These are phyloP conservation scores for Aspergillus nomiae DNA, from an alignment of 2,329 filamentous ascomycete genomes.

Conservation along the genomic window DNA sequence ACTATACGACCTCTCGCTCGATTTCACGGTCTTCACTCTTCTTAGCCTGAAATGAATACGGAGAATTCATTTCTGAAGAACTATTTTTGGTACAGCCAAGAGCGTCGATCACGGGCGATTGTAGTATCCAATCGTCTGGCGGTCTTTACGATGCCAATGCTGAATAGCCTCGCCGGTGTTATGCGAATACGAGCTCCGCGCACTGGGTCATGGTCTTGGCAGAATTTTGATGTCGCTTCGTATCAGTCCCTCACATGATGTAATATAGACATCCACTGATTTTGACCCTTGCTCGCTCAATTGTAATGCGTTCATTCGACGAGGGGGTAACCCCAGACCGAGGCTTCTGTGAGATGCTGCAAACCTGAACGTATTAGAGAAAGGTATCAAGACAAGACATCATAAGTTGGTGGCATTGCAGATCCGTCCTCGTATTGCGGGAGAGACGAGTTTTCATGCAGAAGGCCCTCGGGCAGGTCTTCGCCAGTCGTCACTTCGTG, in stretches of 20 bases:
- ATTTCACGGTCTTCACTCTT: neutral
- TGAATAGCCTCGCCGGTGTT: neutral
- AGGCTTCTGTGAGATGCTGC: neutral
- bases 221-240: neutral
- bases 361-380: no score
- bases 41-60: neutral
- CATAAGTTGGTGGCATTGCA: conserved; percentile 1
- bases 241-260: neutral
- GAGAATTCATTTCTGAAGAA: neutral
- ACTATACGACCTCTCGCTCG: neutral
- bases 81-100: neutral
- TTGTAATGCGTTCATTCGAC: neutral
- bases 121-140: neutral
- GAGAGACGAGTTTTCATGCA: neutral
- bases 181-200: neutral
- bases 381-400: neutral
- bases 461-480: neutral
- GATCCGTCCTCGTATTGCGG: neutral
- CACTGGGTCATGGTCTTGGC: neutral
- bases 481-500: neutral
- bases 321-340: neutral
- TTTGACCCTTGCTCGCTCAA: neutral
- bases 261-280: neutral
- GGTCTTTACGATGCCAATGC: neutral
- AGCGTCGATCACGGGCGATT: neutral